Base-by-base conservation (phyloP, 495 filamentous ascomycete species). In the Penicillium alfredii region DNA sequence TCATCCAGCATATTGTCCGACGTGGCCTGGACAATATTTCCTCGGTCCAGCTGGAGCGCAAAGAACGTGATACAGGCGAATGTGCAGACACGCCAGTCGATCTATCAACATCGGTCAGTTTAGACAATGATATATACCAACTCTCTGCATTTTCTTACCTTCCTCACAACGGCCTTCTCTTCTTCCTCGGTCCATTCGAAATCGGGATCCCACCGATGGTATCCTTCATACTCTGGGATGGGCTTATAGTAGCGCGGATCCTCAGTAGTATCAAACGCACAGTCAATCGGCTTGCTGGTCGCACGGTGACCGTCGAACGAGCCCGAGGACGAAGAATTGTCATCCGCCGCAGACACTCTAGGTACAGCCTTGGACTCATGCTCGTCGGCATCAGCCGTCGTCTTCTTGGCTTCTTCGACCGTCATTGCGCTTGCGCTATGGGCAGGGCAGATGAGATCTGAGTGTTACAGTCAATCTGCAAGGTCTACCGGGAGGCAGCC, bases 51-150 rank as follows among this genome's bases (percentile, higher is more conserved):
- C 44, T 93, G 84, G 17, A 93, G 72, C 0, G 82, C 83, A 35
- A 90, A 88, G 58, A 92, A 90, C 59, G 85, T 89, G 16, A 87
- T 52, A 45, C 84, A 88, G 4, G 77, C 77, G 64, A 79, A 79
- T 17, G 69, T 64, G 38, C 74, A 78, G 7, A 88, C 63, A 9
- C 70, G 61, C 29, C 58, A 52, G 35, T 81, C 77, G 35, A 79
- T 73, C 73, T 64, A 42, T n/a, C 9, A n/a, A 10, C 8, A 14
- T 1, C 1, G 0, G 3, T 53, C 26, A 57, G 26, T 40, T 22
- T 22, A n/a, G n/a, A n/a, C n/a, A n/a, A n/a, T n/a, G n/a, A n/a
- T n/a, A n/a, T n/a, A n/a, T n/a, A n/a, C n/a, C n/a, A n/a, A n/a
- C n/a, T n/a, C n/a, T n/a, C n/a, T n/a, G n/a, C n/a, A n/a, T n/a